Percentiles rank a stretch among this genome's conserved stretches.
These are phyloP conservation scores for Mucor irregularis DNA, from an alignment of 371 early-diverging fungal species.

Conservation along the genomic window DNA sequence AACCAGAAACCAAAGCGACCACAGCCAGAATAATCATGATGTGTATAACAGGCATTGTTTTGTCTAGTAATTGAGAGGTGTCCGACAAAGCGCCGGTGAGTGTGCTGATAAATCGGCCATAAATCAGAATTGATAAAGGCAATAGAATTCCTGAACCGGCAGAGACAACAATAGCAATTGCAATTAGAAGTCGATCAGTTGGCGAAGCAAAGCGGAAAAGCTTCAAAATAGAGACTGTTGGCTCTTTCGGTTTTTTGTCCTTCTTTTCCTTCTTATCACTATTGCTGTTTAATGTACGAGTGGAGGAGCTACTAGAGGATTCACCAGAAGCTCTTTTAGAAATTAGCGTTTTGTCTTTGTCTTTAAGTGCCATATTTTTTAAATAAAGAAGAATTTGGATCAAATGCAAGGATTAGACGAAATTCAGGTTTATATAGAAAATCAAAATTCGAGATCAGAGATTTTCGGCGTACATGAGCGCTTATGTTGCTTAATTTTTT, in stretches of 20 bases:
- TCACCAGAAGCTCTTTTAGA: too few species aligned
- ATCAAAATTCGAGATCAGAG: too few species aligned
- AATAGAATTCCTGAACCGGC: constrained; percentile 33
- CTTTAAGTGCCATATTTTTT: too few species aligned
- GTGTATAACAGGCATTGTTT: constrained; percentile 23
- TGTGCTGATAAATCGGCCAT: constrained; percentile 28
- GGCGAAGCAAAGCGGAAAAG: constrained; percentile 41
- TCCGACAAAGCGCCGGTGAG: constrained; percentile 1
- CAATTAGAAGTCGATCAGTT: constrained; percentile 24
- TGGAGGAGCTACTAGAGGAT: too few species aligned
- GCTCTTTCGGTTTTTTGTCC: constrained; percentile 29
- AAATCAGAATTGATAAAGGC: constrained; percentile 40
- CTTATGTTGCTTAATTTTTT: too few species aligned
- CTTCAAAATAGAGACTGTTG: constrained; percentile 23
- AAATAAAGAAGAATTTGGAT: too few species aligned
- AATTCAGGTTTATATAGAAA: too few species aligned
- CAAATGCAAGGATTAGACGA: too few species aligned
- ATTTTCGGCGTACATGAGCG: too few species aligned
- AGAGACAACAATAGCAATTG: constrained; percentile 23
- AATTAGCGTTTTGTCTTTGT: too few species aligned
- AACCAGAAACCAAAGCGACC: constrained; percentile 27
- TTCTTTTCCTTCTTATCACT: constrained; percentile 24
- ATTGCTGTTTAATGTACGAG: too few species aligned
- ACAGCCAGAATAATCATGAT: constrained; percentile 40
- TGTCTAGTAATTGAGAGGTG: constrained; percentile 1